These are phyloP conservation scores for Bruguiera parviflora DNA, from an alignment of 345 rosid species.

Conservation along the genomic window DNA sequence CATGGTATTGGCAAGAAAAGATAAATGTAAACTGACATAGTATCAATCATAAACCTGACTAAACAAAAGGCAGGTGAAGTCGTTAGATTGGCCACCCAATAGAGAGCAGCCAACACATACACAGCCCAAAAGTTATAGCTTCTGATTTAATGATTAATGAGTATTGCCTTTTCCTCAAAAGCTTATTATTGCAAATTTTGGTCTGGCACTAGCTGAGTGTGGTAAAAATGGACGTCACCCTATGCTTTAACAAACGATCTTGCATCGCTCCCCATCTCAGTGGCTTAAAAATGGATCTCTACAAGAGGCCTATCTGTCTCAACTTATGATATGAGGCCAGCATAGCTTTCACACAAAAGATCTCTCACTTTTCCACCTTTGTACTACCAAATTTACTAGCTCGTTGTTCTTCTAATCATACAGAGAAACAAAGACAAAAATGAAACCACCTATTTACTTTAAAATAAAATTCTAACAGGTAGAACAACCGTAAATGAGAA, in stretches of 20 bases:
- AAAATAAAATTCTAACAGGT: neutral
- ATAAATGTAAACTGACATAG: neutral
- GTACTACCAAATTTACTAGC: too few species aligned
- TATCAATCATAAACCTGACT: neutral
- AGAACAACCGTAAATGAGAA: neutral
- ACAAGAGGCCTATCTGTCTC: neutral
- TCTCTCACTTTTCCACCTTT: neutral
- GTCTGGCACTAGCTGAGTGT: too few species aligned
- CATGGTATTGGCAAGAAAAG: too few species aligned
- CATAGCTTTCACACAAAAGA: neutral
- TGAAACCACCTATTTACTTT: neutral
- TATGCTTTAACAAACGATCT: neutral
- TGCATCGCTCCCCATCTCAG: neutral
- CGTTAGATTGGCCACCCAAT: neutral
- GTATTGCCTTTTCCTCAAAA: too few species aligned
- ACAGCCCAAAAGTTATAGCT: neutral
- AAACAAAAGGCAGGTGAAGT: neutral
- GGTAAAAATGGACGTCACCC: neutral
- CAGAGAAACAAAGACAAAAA: neutral
- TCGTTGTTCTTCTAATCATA: too few species aligned
- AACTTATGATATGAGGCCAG: neutral
- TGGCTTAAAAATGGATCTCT: neutral
- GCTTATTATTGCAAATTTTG: too few species aligned
- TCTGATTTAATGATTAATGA: too few species aligned
- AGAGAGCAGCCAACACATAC: neutral